Evolutionary conservation across 306 rosid genomes (phyloP).

Genomic region (Cucurbita ficifolia): DNA sequence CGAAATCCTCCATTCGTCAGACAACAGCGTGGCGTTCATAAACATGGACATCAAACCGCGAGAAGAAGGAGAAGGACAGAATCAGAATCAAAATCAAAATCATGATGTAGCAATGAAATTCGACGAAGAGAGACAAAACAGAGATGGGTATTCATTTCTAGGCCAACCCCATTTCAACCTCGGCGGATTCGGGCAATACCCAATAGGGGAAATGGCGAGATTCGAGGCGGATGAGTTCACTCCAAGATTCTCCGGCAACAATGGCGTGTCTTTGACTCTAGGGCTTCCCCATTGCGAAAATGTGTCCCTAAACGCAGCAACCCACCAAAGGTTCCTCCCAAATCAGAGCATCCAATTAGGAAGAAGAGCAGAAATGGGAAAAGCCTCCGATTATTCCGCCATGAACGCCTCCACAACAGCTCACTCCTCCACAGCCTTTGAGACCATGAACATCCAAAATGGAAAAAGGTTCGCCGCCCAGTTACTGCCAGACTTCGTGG

Average conservation of each 20-base stretch:
- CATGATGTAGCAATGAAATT: conserved; percentile 39
- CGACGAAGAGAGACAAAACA: conserved; percentile 40
- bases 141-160: conserved; percentile 72
- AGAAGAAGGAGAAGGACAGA: conserved; percentile 24
- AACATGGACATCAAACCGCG: conserved; percentile 5
- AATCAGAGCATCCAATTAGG: conserved; percentile 61
- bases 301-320: conserved; percentile 36
- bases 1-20: conserved; percentile 33
- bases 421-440: conserved; percentile 67
- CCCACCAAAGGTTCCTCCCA: conserved; percentile 60
- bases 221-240: conserved; percentile 59
- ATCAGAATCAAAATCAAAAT: neutral
- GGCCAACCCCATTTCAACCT: conserved; percentile 59
- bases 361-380: conserved; percentile 55
- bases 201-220: conserved; percentile 74
- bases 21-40: conserved; percentile 16
- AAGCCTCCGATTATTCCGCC: conserved; percentile 48
- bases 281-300: conserved; percentile 86
- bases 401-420: conserved; percentile 37
- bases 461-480: conserved; percentile 87
- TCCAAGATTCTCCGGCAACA: conserved; percentile 72
- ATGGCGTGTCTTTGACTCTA: conserved; percentile 80
- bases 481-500: conserved; percentile 79
- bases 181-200: conserved; percentile 76
- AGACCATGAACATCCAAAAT: conserved; percentile 71